Conservation (phyloP, 192 early-diverging fungal species). For the Podila epicladia region DNA sequence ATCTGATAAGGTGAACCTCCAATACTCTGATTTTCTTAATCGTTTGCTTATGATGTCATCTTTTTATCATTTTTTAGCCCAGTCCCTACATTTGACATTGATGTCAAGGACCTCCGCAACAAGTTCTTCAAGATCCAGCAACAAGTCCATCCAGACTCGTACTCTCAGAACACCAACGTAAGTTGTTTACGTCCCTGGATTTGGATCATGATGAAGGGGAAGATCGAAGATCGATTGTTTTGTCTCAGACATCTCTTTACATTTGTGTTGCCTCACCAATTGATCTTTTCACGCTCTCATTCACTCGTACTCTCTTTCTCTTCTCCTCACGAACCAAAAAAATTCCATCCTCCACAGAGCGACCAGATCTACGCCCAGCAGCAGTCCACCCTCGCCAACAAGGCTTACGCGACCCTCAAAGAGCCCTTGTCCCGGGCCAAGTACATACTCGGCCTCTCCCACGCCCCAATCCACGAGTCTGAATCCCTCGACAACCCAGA, state of each 20-base stretch:
- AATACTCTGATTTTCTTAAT: background rate
- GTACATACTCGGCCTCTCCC: slow-evolving; percentile 77
- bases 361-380: slow-evolving; percentile 71
- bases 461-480: slow-evolving; percentile 65
- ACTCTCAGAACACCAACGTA: slow-evolving; percentile 67
- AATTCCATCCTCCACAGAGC: slow-evolving; percentile 51
- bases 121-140: slow-evolving; percentile 84
- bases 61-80: slow-evolving; percentile 23
- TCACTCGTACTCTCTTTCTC: background rate
- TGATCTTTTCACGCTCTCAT: background rate
- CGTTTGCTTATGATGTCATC: slow-evolving; percentile 7
- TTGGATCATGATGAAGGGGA: slow-evolving; percentile 2
- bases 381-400: slow-evolving; percentile 88
- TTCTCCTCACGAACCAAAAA: background rate
- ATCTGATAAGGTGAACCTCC: background rate
- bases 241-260: background rate
- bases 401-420: slow-evolving; percentile 82
- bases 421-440: slow-evolving; percentile 84
- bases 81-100: slow-evolving; percentile 71
- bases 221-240: background rate
- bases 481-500: slow-evolving; percentile 71
- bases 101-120: slow-evolving; percentile 64
- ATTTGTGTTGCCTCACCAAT: background rate
- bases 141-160: slow-evolving; percentile 88
- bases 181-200: background rate